These are phyloP conservation scores for Plantago major DNA, from an alignment of 257 asterid genomes.

Conservation along the genomic window DNA sequence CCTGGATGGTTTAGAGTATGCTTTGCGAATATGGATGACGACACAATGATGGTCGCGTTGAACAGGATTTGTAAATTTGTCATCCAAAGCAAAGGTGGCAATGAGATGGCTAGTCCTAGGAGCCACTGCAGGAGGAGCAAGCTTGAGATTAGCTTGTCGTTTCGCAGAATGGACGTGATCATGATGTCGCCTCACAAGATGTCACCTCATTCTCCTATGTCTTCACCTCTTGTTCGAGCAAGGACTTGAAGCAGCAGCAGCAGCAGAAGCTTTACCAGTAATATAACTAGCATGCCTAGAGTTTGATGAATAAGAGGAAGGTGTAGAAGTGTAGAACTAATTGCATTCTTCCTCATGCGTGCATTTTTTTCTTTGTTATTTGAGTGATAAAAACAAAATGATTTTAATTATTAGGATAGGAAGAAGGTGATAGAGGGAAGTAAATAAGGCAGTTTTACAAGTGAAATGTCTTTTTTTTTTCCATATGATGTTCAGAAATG, in stretches of 20 bases:
- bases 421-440: constrained; percentile 1
- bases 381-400: no score
- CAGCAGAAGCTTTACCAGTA: no score
- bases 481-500: constrained; percentile 13
- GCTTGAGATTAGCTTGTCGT: constrained; percentile 72
- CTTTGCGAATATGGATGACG: constrained; percentile 79
- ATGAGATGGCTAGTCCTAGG: constrained; percentile 24
- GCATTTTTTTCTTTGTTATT: not conserved
- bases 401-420: not conserved
- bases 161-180: constrained; percentile 51
- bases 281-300: not conserved
- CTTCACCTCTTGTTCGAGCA: constrained; percentile 80
- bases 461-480: constrained; percentile 23
- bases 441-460: not conserved
- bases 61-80: constrained; percentile 53
- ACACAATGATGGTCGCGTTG: constrained; percentile 42
- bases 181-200: constrained; percentile 68
- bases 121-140: constrained; percentile 45
- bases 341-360: constrained; percentile 16
- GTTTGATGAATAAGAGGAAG: constrained; percentile 17
- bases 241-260: constrained; percentile 26
- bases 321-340: not conserved
- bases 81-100: constrained; percentile 22
- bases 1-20: constrained; percentile 91
- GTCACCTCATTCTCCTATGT: constrained; percentile 77